These are phyloP conservation scores for Metschnikowia borealis DNA, from an alignment of 805 yeast species.

Conservation along the genomic window DNA sequence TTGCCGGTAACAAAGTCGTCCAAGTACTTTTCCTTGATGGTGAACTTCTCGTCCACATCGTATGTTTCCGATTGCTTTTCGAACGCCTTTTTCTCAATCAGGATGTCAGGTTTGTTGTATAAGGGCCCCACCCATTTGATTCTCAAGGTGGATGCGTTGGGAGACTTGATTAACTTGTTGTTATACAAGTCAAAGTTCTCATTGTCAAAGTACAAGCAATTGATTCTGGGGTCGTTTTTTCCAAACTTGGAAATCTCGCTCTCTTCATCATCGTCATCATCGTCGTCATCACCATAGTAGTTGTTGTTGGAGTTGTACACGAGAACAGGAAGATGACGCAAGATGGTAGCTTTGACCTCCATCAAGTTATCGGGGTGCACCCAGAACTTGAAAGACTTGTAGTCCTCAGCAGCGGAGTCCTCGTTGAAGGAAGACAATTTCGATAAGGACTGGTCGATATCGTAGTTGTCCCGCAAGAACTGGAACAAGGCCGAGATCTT, in stretches of 20 bases:
- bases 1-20: slow-evolving; percentile 63
- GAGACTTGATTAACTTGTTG: slow-evolving; percentile 68
- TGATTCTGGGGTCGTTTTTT: slow-evolving; percentile 60
- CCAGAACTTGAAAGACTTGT: slow-evolving; percentile 84
- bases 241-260: slow-evolving; percentile 16
- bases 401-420: slow-evolving; percentile 34
- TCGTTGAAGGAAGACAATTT: slow-evolving; percentile 48
- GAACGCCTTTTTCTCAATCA: slow-evolving; percentile 74
- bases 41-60: slow-evolving; percentile 58
- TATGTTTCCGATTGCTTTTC: slow-evolving; percentile 52
- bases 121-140: slow-evolving; percentile 90
- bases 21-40: slow-evolving; percentile 76
- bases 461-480: slow-evolving; percentile 71
- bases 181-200: slow-evolving; percentile 80
- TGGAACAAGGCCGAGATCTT: slow-evolving; percentile 78
- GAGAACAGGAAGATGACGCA: slow-evolving; percentile 89
- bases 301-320: slow-evolving; percentile 55
- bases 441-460: slow-evolving; percentile 44
- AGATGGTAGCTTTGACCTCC: slow-evolving; percentile 95
- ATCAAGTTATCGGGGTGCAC: slow-evolving; percentile 92
- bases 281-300: slow-evolving; percentile 47
- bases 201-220: slow-evolving; percentile 86
- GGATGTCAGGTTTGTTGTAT: slow-evolving; percentile 69
- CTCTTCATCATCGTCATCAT: slow-evolving; percentile 47
- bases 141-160: slow-evolving; percentile 71